Evolutionary conservation across 176 grass and related monocot genomes (phyloP), one percentile per base, ranked within the genome.

Genomic region (Oryza brachyantha): DNA sequence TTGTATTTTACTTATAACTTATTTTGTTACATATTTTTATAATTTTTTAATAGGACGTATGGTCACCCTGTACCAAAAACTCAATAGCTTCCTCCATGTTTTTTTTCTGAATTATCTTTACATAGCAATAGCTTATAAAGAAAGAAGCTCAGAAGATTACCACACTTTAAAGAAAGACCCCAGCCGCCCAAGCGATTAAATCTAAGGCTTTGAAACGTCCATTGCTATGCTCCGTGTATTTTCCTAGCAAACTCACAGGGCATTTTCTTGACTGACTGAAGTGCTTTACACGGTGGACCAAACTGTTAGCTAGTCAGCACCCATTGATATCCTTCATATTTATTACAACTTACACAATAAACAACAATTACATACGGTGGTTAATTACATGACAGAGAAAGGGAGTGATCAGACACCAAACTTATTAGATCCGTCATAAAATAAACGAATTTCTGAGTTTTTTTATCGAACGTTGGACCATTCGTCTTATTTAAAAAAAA

Each of bases 271-370:
- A 17, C 16, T 48, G 38, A 45, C 61, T 61, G 55, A 5, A 64
- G 68, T 73, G 40, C 29, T 54, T 39, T n/a, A 66, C 45, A 40
- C 45, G 45, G 34, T 12, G 8, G 14, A 24, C 10, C 7, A 3
- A 24, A 21, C 46, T 35, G 81, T 67, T 70, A 67, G 41, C 10
- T n/a, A 55, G 70, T 75, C 71, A 34, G 67, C 46, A 16, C 63
- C 39, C 13, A 35, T 40, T 32, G 42, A 57, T 42, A 40, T 13
- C 27, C 19, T 16, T 17, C 0, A 54, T 21, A 36, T 45, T 7
- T n/a, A 58, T 26, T 17, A 22, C 7, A 60, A 60, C 8, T 7
- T 25, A 31, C 68, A 40, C 41, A 3, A 38, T 26, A 17, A 64
- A 34, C 31, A 64, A 34, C 31, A 54, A 6, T 35, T 1, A 28